Evolutionary conservation across 1,284 basidiomycete genomes (phyloP).

Genomic region (Afroboletus lepidellus): DNA sequence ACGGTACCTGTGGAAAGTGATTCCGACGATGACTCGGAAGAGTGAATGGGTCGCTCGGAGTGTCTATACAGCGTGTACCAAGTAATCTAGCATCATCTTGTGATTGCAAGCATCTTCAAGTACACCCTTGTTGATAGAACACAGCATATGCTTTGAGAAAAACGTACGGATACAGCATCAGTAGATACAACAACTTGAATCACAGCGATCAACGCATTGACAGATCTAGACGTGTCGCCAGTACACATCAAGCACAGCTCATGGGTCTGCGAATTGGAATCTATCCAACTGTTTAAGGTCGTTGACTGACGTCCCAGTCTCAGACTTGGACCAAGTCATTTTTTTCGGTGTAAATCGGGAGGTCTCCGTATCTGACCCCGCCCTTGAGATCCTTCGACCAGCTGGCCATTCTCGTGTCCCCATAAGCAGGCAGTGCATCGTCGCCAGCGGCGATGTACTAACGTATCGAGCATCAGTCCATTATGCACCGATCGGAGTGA

Average conservation of each 20-base stretch:
- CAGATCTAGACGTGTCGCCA: slow-evolving; percentile 11
- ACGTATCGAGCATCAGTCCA: slow-evolving; percentile 3
- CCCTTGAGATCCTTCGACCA: slow-evolving; percentile 21
- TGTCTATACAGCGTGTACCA: slow-evolving; percentile 2
- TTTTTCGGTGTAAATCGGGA: slow-evolving; percentile 38
- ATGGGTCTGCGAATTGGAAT: slow-evolving; percentile 4
- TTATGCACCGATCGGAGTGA: neutral
- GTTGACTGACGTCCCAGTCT: neutral
- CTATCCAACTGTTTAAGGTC: slow-evolving; percentile 1
- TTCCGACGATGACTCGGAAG: slow-evolving; percentile 2
- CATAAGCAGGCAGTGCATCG: slow-evolving; percentile 26
- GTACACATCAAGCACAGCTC: slow-evolving; percentile 3
- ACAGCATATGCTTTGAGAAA: neutral
- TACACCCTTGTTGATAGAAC: neutral
- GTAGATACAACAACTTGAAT: slow-evolving; percentile 5
- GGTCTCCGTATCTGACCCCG: slow-evolving; percentile 26
- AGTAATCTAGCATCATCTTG: neutral
- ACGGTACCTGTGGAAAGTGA: slow-evolving; percentile 40
- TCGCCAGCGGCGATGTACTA: slow-evolving; percentile 25
- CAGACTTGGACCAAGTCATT: slow-evolving; percentile 5
- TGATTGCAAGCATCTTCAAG: neutral
- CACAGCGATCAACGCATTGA: slow-evolving; percentile 23
- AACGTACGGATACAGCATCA: neutral
- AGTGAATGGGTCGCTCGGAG: slow-evolving; percentile 12
- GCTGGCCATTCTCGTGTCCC: slow-evolving; percentile 7